Base-by-base conservation (phyloP, 2,329 filamentous ascomycete genomes). In the Parascedosporium putredinis region DNA sequence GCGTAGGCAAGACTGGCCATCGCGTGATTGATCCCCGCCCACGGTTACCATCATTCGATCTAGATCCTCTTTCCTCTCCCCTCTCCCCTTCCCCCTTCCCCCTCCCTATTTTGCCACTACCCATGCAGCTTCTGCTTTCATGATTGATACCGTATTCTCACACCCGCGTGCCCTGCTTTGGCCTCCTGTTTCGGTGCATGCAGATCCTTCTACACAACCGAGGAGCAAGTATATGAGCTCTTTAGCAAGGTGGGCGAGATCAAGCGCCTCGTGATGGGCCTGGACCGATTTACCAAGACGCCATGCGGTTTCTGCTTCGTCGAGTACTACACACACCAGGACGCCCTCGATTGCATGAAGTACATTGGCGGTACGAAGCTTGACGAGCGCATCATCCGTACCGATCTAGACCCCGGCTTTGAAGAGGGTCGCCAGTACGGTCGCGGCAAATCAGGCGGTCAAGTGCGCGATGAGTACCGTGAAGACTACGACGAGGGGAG, bases 291-390 rank as follows among this genome's bases (percentile, higher is more conserved):
- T 74, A 86, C 86, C 68, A 98, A 98, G 73, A 98, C 93, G 1
- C 93, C 93, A 1, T 98, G 93, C 68, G 93, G 93, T 36, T 98
- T 98, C 75, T 98, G 93, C 75, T 98, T 98, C 63, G 93, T 98
- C 61, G 93, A 98, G 70, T 98, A 98, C 72, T 97, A 96, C 73
- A 96, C 84, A 25, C 93, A 97, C 66, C 85, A 95, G 63, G 93
- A 98, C 66, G 93, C 93, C 7, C 77, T 98, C 46, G 93, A 98
- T 66, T 97, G 91, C 69, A 84, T 98, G 83, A 98, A 97, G 70
- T 98, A 97, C 65, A 84, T 98, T 60, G 93, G 93, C 50, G 93
- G 93, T 51, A 98, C 93, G 31, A 98, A 98, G 73, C 79, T 98
- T 43, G 93, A 98, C 66, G 93, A 98, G 75, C 83, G 93, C 59